Evolutionary conservation across 331 rosid genomes (phyloP).

Genomic region (Dryas integrifolia): DNA sequence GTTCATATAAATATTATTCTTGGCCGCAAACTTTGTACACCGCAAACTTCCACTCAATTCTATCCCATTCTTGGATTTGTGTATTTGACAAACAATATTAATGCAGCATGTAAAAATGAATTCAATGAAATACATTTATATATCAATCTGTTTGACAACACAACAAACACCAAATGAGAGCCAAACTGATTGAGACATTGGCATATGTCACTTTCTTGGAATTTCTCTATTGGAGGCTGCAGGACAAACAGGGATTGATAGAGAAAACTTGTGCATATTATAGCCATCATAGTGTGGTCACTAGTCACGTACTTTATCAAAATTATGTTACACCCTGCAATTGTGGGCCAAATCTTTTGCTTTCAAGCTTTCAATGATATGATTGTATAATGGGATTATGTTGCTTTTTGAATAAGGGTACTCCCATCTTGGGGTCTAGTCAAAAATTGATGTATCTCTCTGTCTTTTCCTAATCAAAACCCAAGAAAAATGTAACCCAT

Average conservation of each 20-base stretch:
- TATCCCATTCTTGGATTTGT: background rate
- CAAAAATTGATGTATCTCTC: background rate
- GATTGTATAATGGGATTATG: background rate
- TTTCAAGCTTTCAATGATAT: conserved; percentile 17
- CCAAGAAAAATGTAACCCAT: background rate
- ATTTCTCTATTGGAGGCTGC: conserved; percentile 32
- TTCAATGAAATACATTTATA: too few species aligned
- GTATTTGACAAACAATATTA: background rate
- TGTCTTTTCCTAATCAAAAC: conserved; percentile 4
- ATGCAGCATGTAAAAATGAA: background rate
- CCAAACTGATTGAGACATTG: conserved; percentile 28
- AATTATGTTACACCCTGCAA: conserved; percentile 13
- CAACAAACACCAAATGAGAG: conserved; percentile 14
- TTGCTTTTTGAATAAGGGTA: background rate
- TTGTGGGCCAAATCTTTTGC: conserved; percentile 24
- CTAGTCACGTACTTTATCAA: conserved; percentile 21
- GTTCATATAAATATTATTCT: background rate
- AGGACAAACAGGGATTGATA: conserved; percentile 17
- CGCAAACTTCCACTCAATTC: conserved; percentile 9
- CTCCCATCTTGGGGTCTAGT: conserved; percentile 7
- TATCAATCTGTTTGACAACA: conserved; percentile 3
- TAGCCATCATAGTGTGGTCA: background rate
- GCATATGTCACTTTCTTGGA: conserved; percentile 15
- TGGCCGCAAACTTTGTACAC: conserved; percentile 2
- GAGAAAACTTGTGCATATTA: conserved; percentile 21